phyloP scores from a whole-genome alignment of 352 stramenopile species.

The Globisporangium acanthophoron region DNA sequence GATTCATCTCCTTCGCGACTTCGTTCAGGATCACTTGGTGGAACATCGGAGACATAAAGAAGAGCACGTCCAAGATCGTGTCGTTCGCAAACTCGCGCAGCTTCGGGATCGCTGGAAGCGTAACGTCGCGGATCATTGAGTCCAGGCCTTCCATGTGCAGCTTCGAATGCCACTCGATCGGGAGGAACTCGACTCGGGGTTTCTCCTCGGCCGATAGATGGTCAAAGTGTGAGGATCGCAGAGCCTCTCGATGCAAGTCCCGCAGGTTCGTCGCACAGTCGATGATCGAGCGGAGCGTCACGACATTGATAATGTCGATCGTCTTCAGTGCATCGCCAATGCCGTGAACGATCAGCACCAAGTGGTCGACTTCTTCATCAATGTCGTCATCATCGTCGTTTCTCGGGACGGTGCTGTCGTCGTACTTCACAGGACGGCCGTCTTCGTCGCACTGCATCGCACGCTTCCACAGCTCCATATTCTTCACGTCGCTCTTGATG shows the following conservation, averaged over 20 bases:
- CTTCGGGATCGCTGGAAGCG: slow-evolving; percentile 85
- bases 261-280: slow-evolving; percentile 70
- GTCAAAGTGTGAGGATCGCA: slow-evolving; percentile 67
- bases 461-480: slow-evolving; percentile 51
- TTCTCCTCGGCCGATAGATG: slow-evolving; percentile 26
- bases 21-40: slow-evolving; percentile 91
- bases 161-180: slow-evolving; percentile 87
- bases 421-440: slow-evolving; percentile 1
- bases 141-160: slow-evolving; percentile 75
- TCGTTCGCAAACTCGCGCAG: slow-evolving; percentile 91
- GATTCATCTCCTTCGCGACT: slow-evolving; percentile 90
- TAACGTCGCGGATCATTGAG: slow-evolving; percentile 66
- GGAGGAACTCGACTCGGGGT: slow-evolving; percentile 66
- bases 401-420: slow-evolving; percentile 10
- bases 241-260: slow-evolving; percentile 56
- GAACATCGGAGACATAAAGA: slow-evolving; percentile 91
- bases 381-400: slow-evolving; percentile 67
- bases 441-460: slow-evolving; percentile 34
- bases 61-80: slow-evolving; percentile 89
- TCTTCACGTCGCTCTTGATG: slow-evolving; percentile 47
- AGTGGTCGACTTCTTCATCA: slow-evolving; percentile 73
- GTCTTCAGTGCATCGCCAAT: slow-evolving; percentile 88
- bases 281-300: slow-evolving; percentile 77
- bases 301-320: slow-evolving; percentile 81
- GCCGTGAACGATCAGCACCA: slow-evolving; percentile 87